A percentile compares a stretch with the other conserved stretches of the same genome.
These are phyloP conservation scores for Pilasporangium apinafurcum DNA, from an alignment of 352 stramenopile species.

Conservation along the genomic window DNA sequence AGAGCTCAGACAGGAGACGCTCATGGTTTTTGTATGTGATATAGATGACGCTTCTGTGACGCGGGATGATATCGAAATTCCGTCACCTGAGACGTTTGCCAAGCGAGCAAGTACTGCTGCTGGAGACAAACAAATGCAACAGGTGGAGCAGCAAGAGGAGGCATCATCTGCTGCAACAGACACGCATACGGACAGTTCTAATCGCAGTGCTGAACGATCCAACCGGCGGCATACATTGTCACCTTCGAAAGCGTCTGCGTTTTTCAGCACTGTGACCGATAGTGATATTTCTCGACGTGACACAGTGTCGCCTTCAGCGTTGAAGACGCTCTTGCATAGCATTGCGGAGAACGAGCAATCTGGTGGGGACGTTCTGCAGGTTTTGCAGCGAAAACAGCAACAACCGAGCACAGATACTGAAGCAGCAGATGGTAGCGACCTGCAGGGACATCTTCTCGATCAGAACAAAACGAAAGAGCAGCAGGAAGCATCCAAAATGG, in stretches of 20 bases:
- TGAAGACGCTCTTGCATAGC: conserved; percentile 25
- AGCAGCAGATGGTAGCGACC: conserved; percentile 2
- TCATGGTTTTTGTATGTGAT: background rate
- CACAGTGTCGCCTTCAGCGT: conserved; percentile 19
- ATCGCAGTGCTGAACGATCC: background rate
- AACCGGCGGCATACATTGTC: conserved; percentile 29
- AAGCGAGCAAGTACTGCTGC: background rate
- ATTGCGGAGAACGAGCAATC: conserved; percentile 12
- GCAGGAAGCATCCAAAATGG: background rate
- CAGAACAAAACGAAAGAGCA: conserved; percentile 5
- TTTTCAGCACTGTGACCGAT: conserved; percentile 14
- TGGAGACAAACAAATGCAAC: background rate
- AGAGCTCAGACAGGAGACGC: no score
- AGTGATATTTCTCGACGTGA: conserved; percentile 18
- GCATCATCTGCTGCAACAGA: background rate
- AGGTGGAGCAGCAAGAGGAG: conserved; percentile 1
- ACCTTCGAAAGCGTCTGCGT: conserved; percentile 25
- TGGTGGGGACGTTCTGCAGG: no score
- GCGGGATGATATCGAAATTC: conserved; percentile 15
- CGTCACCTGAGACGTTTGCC: conserved; percentile 22
- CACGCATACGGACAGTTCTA: background rate
- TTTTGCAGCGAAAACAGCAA: background rate
- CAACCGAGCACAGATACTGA: background rate
- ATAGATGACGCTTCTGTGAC: conserved; percentile 2
- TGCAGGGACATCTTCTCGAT: conserved; percentile 1